Percentiles rank a stretch among this genome's conserved stretches.
Conservation (phyloP, 495 filamentous ascomycete genomes). For the Aspergillus homomorphus region DNA sequence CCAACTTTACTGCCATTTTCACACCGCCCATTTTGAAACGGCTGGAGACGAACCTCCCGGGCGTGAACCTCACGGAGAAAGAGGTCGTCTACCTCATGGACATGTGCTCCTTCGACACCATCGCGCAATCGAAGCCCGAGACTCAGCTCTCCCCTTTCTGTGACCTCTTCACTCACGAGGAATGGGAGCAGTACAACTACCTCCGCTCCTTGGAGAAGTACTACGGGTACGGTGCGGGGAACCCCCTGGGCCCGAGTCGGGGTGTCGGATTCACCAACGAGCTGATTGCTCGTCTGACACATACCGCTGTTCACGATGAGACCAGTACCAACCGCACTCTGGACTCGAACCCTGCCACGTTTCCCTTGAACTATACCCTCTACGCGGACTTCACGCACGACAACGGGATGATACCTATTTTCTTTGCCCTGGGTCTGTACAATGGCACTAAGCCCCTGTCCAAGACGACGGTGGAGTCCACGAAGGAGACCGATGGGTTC, state of each 20-base stretch:
- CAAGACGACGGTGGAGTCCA: conserved; percentile 43
- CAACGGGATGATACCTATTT: conserved; percentile 73
- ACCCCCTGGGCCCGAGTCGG: conserved; percentile 72
- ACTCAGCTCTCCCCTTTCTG: conserved; percentile 62
- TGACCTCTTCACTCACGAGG: conserved; percentile 59
- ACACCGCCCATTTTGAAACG: conserved; percentile 58
- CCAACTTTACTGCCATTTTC: conserved; percentile 54
- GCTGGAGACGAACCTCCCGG: conserved; percentile 59
- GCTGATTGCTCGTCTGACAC: conserved; percentile 73
- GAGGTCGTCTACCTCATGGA: conserved; percentile 75
- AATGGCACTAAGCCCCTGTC: conserved; percentile 52
- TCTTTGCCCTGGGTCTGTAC: conserved; percentile 72
- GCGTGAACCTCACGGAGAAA: conserved; percentile 53
- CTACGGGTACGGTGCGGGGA: conserved; percentile 74
- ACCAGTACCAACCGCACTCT: conserved; percentile 73
- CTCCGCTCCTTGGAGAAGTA: conserved; percentile 72
- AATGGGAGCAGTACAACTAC: conserved; percentile 77
- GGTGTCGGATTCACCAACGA: conserved; percentile 85
- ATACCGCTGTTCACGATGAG: conserved; percentile 59
- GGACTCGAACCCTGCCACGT: conserved; percentile 56
- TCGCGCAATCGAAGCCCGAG: conserved; percentile 46
- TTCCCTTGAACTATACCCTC: conserved; percentile 61
- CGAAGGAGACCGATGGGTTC: conserved; percentile 52
- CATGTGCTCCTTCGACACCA: conserved; percentile 76
- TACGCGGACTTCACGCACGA: conserved; percentile 91